A percentile compares a stretch with the other conserved stretches of the same genome.
Conservation (phyloP, 2,329 filamentous ascomycete species). For the Epichloe amarillans region DNA sequence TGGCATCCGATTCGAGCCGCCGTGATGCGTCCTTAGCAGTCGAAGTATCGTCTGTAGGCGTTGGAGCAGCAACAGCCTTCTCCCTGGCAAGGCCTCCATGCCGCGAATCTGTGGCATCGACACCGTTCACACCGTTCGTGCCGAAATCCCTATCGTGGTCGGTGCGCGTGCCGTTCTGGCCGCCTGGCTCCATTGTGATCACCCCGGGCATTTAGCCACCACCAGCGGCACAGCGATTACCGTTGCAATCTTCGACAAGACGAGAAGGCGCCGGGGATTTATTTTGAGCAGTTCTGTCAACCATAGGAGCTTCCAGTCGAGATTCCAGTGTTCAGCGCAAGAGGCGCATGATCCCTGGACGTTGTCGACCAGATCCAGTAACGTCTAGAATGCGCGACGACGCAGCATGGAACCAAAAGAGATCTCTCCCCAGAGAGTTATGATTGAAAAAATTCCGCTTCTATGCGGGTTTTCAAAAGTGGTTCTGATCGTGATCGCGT, state of each 20-base stretch:
- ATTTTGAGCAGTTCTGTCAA: background rate
- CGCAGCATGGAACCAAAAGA: background rate
- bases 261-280: background rate
- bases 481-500: background rate
- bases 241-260: background rate
- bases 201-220: conserved; percentile 33
- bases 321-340: conserved; percentile 4
- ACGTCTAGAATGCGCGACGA: background rate
- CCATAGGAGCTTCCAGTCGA: background rate
- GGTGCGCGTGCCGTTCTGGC: conserved; percentile 37
- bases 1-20: background rate
- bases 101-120: conserved; percentile 11
- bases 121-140: conserved; percentile 32
- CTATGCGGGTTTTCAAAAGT: background rate
- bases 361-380: background rate
- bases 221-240: conserved; percentile 1
- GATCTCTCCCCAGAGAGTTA: background rate
- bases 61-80: conserved; percentile 11
- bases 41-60: conserved; percentile 3
- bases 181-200: conserved; percentile 43
- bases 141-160: conserved; percentile 40
- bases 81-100: conserved; percentile 20
- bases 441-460: background rate
- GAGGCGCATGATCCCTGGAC: conserved; percentile 4
- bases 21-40: conserved; percentile 10